Evolutionary conservation across 78 protist genomes (phyloP).

Genomic region (Cyanophora paradoxa): DNA sequence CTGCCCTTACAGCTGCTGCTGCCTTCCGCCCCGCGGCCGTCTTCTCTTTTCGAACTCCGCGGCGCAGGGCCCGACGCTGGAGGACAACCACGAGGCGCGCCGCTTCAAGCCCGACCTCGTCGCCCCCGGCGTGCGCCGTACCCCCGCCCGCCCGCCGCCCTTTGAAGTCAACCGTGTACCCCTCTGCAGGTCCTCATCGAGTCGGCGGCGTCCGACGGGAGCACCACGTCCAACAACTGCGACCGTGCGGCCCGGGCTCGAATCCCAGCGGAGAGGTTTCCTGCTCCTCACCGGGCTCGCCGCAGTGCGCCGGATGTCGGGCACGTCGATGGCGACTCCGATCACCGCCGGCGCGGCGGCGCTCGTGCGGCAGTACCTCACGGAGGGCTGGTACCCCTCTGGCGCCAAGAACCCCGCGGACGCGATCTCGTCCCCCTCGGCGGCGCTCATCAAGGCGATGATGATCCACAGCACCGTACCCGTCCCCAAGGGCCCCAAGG

Average conservation of each 20-base stretch:
- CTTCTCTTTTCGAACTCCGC: too few species aligned
- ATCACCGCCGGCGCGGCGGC: constrained; percentile 52
- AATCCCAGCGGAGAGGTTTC: not conserved
- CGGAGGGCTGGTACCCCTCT: constrained; percentile 34
- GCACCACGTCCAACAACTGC: constrained; percentile 8
- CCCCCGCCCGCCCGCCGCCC: too few species aligned
- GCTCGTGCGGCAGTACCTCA: constrained; percentile 52
- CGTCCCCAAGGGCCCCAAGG: not conserved
- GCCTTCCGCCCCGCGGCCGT: too few species aligned
- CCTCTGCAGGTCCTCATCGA: too few species aligned
- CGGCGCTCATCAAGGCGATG: not conserved
- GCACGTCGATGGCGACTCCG: constrained; percentile 80
- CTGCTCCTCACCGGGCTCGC: not conserved
- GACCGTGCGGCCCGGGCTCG: constrained; percentile 16
- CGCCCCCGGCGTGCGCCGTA: constrained; percentile 59
- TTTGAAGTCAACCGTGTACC: too few species aligned
- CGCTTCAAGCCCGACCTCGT: constrained; percentile 70
- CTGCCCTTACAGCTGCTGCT: too few species aligned
- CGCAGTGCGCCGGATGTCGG: constrained; percentile 10
- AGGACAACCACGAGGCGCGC: constrained; percentile 54
- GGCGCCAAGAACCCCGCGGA: constrained; percentile 2
- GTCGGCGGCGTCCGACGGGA: constrained; percentile 40
- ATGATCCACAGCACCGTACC: not conserved
- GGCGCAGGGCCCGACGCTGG: too few species aligned
- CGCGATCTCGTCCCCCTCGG: not conserved